Evolutionary conservation across 495 filamentous ascomycete genomes (phyloP).

Genomic region (Sphaerosporella brunnea): DNA sequence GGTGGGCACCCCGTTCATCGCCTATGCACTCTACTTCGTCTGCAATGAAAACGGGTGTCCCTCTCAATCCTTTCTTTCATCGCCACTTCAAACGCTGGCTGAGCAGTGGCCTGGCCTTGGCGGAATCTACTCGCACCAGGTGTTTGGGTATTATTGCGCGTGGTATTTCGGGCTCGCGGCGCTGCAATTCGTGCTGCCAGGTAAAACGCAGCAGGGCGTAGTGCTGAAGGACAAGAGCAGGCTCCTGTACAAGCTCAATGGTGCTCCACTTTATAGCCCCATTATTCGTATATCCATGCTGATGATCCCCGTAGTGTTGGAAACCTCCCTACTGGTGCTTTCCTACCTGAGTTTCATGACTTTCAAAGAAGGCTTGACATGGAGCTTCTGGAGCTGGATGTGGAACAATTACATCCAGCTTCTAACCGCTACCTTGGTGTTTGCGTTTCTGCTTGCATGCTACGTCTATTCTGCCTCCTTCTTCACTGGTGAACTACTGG

Average conservation of each 20-base stretch:
- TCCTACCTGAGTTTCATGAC: constrained; percentile 52
- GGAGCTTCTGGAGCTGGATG: constrained; percentile 80
- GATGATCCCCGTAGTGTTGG: constrained; percentile 42
- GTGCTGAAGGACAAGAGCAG: constrained; percentile 51
- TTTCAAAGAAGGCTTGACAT: constrained; percentile 56
- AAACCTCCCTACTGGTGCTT: constrained; percentile 49
- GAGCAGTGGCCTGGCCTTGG: constrained; percentile 40
- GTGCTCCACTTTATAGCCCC: constrained; percentile 35
- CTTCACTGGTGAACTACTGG: constrained; percentile 54
- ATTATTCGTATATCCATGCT: too few species aligned
- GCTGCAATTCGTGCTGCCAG: constrained; percentile 63
- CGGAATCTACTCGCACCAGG: constrained; percentile 37
- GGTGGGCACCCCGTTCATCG: constrained; percentile 55
- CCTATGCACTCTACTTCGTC: constrained; percentile 60
- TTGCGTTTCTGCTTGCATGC: constrained; percentile 46
- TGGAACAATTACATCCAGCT: constrained; percentile 78
- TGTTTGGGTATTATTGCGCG: constrained; percentile 45
- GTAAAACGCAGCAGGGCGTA: constrained; percentile 50
- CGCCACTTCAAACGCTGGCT: constrained; percentile 49
- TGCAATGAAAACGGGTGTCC: constrained; percentile 95
- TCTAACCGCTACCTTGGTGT: constrained; percentile 62
- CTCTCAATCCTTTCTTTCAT: constrained; percentile 62
- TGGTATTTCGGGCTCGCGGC: constrained; percentile 67
- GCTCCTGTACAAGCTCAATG: constrained; percentile 79
- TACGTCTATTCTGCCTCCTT: constrained; percentile 73